Evolutionary conservation across 345 rosid species (phyloP), one percentile per base, ranked within the genome.

Genomic region (Microcos paniculata): DNA sequence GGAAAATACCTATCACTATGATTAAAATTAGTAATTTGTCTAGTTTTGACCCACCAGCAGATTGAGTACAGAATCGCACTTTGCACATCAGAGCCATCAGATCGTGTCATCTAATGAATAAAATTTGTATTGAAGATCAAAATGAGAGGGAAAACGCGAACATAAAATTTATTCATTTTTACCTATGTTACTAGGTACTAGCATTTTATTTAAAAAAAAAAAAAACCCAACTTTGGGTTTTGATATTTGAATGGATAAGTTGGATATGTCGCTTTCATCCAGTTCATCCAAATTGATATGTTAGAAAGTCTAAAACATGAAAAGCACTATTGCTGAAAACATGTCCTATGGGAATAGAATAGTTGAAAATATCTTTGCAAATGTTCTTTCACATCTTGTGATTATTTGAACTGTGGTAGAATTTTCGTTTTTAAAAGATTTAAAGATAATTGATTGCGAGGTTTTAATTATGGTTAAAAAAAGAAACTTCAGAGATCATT

Each of bases 211-310:
- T 18, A 16, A 51, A 6, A 14, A 26, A 59, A 14, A 49, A 8
- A 15, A 49, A n/a, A n/a, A n/a, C n/a, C 16, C 35, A 59, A 59
- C 4, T 62, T 62, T 31, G 24, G 24, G 43, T 42, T 42, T 42
- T 65, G 46, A 21, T n/a, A 23, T 65, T 24, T 42, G n/a, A 24
- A 23, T 16, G 6, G 1, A 0, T 26, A 8, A 1, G 13, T 43
- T 67, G 19, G 72, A 68, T 28, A 14, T 1, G 72, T 48, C 26
- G 40, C 72, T 68, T 46, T 46, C 71, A 21, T 66, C 57, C 38
- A 26, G 53, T 46, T 67, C 71, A 46, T 67, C 71, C 7, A 1
- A 45, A 24, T 45, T 14, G 71, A 14, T 45, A 45, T n/a, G n/a
- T n/a, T n/a, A n/a, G n/a, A n/a, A n/a, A n/a, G 51, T 21, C 8